phyloP scores from a whole-genome alignment of 179 eudicot species.

The Drosera spatulata region DNA sequence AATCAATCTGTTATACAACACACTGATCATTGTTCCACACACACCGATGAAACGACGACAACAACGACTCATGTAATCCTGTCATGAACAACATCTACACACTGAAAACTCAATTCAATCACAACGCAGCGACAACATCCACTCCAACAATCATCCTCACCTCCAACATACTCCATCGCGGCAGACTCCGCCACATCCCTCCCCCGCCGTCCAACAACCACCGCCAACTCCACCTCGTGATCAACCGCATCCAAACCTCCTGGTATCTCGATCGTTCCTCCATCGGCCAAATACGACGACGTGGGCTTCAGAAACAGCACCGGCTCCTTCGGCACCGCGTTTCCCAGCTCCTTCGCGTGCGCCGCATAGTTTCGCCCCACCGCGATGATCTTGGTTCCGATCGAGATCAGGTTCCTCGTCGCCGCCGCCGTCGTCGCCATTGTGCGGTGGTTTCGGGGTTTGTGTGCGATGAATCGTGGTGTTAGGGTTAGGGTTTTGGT shows the following conservation, averaged over 20 bases:
- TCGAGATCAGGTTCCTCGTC: conserved; percentile 24
- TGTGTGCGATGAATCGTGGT: no score
- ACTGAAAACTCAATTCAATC: no score
- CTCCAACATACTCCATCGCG: conserved; percentile 89
- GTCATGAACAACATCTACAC: no score
- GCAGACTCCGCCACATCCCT: conserved; percentile 74
- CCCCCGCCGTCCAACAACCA: conserved; percentile 68
- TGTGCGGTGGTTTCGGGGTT: no score
- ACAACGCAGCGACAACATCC: background rate
- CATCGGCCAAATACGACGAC: conserved; percentile 70
- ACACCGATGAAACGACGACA: no score
- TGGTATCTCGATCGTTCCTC: conserved; percentile 83
- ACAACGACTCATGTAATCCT: no score
- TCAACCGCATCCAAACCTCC: conserved; percentile 59
- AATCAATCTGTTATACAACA: no score
- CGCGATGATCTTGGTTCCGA: conserved; percentile 34
- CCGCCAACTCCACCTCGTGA: conserved; percentile 92
- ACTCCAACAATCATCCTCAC: conserved; percentile 12
- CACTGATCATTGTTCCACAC: no score
- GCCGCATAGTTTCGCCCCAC: conserved; percentile 41
- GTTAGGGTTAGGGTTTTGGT: no score
- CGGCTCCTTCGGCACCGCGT: conserved; percentile 68
- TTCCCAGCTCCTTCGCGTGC: conserved; percentile 44
- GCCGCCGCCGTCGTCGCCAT: conserved; percentile 20
- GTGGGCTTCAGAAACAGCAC: conserved; percentile 95